Conservation (phyloP, 2,329 filamentous ascomycete species). For the Colletotrichum filicis region DNA sequence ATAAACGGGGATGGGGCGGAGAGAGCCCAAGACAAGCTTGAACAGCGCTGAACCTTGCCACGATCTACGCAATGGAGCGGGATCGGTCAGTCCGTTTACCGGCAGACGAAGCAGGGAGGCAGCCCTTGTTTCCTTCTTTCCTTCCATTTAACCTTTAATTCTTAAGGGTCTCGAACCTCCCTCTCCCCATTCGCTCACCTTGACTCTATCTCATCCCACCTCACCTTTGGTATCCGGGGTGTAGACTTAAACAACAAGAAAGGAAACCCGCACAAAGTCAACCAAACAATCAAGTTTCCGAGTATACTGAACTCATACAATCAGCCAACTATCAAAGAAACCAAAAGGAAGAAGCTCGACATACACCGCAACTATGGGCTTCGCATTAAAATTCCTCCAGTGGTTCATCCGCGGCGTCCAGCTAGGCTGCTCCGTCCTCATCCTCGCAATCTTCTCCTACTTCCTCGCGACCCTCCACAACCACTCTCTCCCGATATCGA, state of each 20-base stretch:
- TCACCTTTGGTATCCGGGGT: not conserved
- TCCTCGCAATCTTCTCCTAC: constrained; percentile 85
- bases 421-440: constrained; percentile 77
- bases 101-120: not conserved
- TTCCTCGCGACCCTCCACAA: constrained; percentile 80
- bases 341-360: too few relatives aligned
- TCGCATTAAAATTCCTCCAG: constrained; percentile 73
- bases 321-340: too few relatives aligned
- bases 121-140: not conserved
- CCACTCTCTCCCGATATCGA: constrained; percentile 71
- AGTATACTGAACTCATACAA: not conserved
- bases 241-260: not conserved
- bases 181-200: not conserved
- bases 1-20: not conserved
- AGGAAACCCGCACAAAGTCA: not conserved
- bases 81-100: constrained; percentile 25
- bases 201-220: not conserved
- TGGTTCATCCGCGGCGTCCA: constrained; percentile 79
- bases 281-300: not conserved
- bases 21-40: not conserved
- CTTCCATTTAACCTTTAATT: not conserved
- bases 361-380: not conserved
- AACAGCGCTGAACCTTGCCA: constrained; percentile 14
- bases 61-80: constrained; percentile 25
- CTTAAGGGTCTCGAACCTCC: constrained; percentile 17